These are phyloP conservation scores for Vitis amurensis DNA, from an alignment of 164 flowering plant species.

Conservation along the genomic window DNA sequence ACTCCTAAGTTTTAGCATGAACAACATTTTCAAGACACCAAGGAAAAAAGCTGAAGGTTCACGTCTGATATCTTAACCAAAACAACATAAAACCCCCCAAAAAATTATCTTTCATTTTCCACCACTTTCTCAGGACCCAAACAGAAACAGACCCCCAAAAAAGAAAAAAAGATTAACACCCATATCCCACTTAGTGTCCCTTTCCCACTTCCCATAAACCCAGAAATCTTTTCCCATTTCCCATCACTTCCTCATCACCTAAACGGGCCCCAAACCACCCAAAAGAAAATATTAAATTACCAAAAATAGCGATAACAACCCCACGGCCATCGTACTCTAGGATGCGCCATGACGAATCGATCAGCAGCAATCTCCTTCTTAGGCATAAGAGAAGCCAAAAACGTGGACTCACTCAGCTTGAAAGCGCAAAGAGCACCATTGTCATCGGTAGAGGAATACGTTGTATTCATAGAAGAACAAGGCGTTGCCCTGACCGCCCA, in stretches of 20 bases:
- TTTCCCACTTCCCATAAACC: background rate
- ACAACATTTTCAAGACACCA: too few relatives aligned
- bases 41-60: too few relatives aligned
- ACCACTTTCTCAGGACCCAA: too few relatives aligned
- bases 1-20: too few relatives aligned
- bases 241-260: background rate
- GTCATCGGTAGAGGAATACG: slow-evolving; percentile 15
- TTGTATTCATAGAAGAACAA: slow-evolving; percentile 13
- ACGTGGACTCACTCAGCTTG: slow-evolving; percentile 69
- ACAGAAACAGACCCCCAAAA: too few relatives aligned
- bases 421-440: slow-evolving; percentile 43
- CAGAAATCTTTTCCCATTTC: background rate
- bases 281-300: slow-evolving; percentile 27
- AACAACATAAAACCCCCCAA: too few relatives aligned
- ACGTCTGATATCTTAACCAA: too few relatives aligned
- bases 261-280: background rate
- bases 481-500: slow-evolving; percentile 57
- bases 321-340: slow-evolving; percentile 75
- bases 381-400: slow-evolving; percentile 85
- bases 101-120: too few relatives aligned
- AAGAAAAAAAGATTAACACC: too few relatives aligned
- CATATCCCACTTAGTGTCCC: too few relatives aligned
- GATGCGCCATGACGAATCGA: slow-evolving; percentile 64
- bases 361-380: slow-evolving; percentile 83
- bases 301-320: slow-evolving; percentile 77